Percentiles rank a stretch among this genome's conserved stretches.
Conservation (phyloP, 306 rosid species). For the Mimosa bimucronata region DNA sequence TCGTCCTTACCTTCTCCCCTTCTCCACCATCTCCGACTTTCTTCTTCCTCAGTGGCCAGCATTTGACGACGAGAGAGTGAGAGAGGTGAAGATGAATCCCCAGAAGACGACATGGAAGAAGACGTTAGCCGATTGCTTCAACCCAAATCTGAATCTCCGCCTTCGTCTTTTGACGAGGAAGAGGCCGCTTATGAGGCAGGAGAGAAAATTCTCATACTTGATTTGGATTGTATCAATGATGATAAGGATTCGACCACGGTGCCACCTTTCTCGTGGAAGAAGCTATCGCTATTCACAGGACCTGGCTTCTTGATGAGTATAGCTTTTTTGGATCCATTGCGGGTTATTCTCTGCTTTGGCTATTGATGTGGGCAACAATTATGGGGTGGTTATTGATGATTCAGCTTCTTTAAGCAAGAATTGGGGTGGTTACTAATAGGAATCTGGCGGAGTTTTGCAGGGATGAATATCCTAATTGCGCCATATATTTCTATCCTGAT, state of each 20-base stretch:
- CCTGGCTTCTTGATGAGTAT: constrained; percentile 94
- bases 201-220: constrained; percentile 69
- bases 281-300: constrained; percentile 80
- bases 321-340: constrained; percentile 90
- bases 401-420: constrained; percentile 68
- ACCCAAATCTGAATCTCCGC: constrained; percentile 28
- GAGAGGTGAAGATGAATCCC: constrained; percentile 44
- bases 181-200: constrained; percentile 74
- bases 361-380: constrained; percentile 82
- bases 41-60: no score
- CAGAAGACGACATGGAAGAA: constrained; percentile 47
- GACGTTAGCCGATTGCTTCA: constrained; percentile 61
- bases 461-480: constrained; percentile 86
- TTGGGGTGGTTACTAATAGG: constrained; percentile 83
- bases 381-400: constrained; percentile 86
- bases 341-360: constrained; percentile 80
- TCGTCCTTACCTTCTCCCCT: no score
- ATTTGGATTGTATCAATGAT: constrained; percentile 40
- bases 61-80: no score
- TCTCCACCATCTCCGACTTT: no score
- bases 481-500: constrained; percentile 92
- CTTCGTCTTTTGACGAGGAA: constrained; percentile 29
- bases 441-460: constrained; percentile 83
- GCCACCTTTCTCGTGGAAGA: constrained; percentile 81
- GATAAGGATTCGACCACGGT: constrained; percentile 40